A percentile compares a stretch with the other conserved stretches of the same genome.
phyloP scores from a whole-genome alignment of 345 rosid genomes.

The Psidium guajava region DNA sequence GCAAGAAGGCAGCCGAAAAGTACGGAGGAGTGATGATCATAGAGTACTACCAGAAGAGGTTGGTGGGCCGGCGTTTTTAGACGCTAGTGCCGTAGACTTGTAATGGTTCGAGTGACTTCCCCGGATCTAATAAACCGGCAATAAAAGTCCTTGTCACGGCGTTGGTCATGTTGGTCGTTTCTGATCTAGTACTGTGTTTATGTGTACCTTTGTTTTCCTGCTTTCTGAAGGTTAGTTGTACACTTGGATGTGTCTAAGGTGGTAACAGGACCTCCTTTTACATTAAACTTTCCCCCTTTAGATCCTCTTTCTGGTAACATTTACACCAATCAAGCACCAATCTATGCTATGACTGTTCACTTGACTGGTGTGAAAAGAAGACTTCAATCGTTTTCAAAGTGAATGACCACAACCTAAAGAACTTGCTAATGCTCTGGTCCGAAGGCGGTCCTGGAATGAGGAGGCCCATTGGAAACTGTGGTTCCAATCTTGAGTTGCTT shows the following conservation, averaged over 20 bases:
- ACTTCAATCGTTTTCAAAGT: background rate
- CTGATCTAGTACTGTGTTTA: background rate
- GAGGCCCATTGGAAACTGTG: background rate
- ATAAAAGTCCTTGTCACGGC: background rate
- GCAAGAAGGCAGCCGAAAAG: background rate
- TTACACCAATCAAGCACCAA: no score
- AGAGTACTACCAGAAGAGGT: background rate
- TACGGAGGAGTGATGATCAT: background rate
- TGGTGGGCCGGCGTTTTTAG: background rate
- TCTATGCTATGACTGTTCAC: background rate
- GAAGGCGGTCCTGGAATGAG: background rate
- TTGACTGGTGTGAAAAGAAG: background rate
- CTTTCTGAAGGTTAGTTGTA: background rate
- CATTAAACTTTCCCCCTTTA: background rate
- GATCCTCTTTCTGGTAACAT: background rate
- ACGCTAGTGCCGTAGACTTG: background rate
- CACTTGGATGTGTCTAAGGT: background rate
- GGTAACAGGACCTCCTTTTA: background rate
- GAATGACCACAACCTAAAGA: background rate
- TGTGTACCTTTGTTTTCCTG: background rate
- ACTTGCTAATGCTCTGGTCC: background rate
- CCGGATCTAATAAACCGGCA: background rate
- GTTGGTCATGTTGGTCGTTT: background rate
- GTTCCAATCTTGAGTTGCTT: background rate
- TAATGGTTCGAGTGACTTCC: background rate